A percentile compares a stretch with the other conserved stretches of the same genome.
Conservation (phyloP, 495 filamentous ascomycete genomes). For the Parathielavia appendiculata region DNA sequence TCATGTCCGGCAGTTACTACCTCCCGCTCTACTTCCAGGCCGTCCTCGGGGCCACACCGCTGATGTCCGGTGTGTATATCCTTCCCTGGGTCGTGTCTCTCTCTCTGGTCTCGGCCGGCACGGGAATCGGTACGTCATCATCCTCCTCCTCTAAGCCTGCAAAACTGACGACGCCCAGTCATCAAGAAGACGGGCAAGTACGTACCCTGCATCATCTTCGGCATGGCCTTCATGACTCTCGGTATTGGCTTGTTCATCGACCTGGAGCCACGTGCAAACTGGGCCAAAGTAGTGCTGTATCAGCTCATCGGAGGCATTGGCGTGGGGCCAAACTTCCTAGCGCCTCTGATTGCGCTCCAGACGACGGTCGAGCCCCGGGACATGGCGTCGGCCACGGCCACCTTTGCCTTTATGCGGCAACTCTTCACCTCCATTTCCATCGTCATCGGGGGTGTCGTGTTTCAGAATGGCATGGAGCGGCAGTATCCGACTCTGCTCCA, state of each 20-base stretch:
- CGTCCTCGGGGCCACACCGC: conserved; percentile 64
- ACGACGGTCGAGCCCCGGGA: conserved; percentile 62
- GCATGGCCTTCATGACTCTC: conserved; percentile 53
- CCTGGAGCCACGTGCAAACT: conserved; percentile 45
- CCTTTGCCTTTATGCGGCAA: conserved; percentile 68
- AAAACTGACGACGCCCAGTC: conserved; percentile 24
- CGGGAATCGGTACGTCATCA: conserved; percentile 43
- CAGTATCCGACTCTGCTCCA: conserved; percentile 36
- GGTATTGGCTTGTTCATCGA: conserved; percentile 63
- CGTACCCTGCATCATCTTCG: conserved; percentile 50
- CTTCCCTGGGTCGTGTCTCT: conserved; percentile 69
- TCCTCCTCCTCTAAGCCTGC: too few species aligned
- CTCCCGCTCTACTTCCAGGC: conserved; percentile 76
- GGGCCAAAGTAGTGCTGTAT: conserved; percentile 56
- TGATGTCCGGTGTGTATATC: conserved; percentile 74
- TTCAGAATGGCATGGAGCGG: conserved; percentile 57
- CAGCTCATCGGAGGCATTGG: conserved; percentile 65
- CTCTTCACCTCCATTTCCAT: conserved; percentile 66
- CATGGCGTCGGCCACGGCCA: conserved; percentile 71
- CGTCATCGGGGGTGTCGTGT: conserved; percentile 76
- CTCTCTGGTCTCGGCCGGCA: conserved; percentile 57
- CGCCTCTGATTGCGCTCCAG: conserved; percentile 76
- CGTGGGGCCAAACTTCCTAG: conserved; percentile 63
- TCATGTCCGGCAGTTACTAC: conserved; percentile 70
- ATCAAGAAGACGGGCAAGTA: conserved; percentile 69